Percentiles rank a stretch among this genome's conserved stretches.
phyloP scores from a whole-genome alignment of 2,329 filamentous ascomycete genomes.

The Cordyceps farinosa region DNA sequence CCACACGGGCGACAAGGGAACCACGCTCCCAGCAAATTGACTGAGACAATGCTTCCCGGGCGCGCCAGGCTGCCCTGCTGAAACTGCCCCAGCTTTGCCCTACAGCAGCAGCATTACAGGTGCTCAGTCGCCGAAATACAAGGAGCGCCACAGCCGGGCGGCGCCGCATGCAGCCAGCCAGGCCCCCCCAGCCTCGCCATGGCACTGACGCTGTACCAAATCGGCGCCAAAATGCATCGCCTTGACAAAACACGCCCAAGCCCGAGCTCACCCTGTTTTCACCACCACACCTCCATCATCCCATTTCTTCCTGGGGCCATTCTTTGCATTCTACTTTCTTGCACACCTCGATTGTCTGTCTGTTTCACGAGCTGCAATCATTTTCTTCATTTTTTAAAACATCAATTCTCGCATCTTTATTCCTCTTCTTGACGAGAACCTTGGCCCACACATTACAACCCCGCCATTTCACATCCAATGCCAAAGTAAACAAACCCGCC shows the following conservation, averaged over 20 bases:
- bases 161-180: not conserved
- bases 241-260: constrained; percentile 14
- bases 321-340: constrained; percentile 6
- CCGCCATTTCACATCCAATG: constrained; percentile 10
- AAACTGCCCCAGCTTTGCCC: not conserved
- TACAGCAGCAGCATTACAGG: not conserved
- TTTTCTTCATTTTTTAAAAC: not conserved
- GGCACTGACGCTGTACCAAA: constrained; percentile 9
- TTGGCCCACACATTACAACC: not conserved
- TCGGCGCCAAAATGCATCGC: constrained; percentile 8
- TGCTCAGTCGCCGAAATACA: not conserved
- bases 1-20: not conserved
- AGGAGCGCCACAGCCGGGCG: not conserved
- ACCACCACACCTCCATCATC: constrained; percentile 3
- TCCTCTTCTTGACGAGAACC: not conserved
- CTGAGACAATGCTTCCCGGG: not conserved
- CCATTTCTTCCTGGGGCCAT: not conserved
- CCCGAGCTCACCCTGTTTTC: not conserved
- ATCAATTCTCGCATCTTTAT: not conserved
- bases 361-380: not conserved
- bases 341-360: not conserved
- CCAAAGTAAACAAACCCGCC: constrained; percentile 16
- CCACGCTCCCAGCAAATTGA: not conserved
- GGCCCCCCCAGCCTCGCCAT: constrained; percentile 3
- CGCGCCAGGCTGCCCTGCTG: not conserved